A percentile compares a stretch with the other conserved stretches of the same genome.
Evolutionary conservation across 345 rosid genomes (phyloP).

Genomic region (Gossypium ekmanianum): DNA sequence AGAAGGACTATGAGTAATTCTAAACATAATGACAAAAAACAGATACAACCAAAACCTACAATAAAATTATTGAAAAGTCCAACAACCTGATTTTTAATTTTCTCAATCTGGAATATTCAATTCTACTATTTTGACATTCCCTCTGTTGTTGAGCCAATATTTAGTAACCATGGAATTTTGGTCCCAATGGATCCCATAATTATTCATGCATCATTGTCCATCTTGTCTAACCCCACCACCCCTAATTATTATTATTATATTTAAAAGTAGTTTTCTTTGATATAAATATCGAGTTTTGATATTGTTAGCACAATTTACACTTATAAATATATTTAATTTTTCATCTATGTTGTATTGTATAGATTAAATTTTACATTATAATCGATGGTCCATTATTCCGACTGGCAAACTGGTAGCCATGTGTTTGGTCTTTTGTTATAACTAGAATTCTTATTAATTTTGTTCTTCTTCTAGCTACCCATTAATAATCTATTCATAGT

Average conservation of each 20-base stretch:
- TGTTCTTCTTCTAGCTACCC: not conserved
- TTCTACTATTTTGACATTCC: not conserved
- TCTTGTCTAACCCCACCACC: not conserved
- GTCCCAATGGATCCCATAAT: conserved; percentile 12
- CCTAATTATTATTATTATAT: not conserved
- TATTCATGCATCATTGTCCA: not conserved
- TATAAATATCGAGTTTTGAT: too few species aligned
- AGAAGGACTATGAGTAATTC: fast-evolving
- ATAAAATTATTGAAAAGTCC: too few species aligned
- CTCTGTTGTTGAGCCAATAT: not conserved
- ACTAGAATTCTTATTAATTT: not conserved
- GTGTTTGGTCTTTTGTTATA: not conserved
- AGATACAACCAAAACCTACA: too few species aligned
- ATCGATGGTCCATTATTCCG: conserved; percentile 12
- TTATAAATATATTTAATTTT: too few species aligned
- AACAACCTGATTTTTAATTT: not conserved
- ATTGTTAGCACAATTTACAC: too few species aligned
- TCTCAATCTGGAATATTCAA: not conserved
- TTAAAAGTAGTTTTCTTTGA: not conserved
- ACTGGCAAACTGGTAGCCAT: conserved; percentile 16
- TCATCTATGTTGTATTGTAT: too few species aligned
- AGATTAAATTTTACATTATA: too few species aligned
- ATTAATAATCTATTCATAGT: conserved; percentile 1
- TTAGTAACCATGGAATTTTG: not conserved
- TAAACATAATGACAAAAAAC: too few species aligned